Evolutionary conservation across 768 basidiomycete genomes (phyloP).

Genomic region (Lactarius hengduanensis): DNA sequence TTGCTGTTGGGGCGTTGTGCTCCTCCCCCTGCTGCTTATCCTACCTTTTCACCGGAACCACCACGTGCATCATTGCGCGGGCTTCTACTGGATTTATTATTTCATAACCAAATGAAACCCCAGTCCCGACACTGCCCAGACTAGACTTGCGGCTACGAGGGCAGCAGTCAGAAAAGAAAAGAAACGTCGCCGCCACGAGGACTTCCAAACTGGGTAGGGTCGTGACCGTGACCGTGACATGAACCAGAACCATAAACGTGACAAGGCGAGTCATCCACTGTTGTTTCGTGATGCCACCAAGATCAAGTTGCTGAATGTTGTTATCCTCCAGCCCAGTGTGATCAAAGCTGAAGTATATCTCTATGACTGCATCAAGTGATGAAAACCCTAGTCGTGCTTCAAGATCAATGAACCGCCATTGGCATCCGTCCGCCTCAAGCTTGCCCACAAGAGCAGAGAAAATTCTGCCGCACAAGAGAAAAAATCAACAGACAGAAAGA

Average conservation of each 20-base stretch:
- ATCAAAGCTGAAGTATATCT: constrained; percentile 12
- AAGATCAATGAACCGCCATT: neutral
- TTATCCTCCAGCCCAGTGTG: constrained; percentile 19
- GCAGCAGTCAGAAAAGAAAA: neutral
- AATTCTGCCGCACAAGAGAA: neutral
- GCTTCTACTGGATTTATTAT: neutral
- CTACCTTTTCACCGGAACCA: neutral
- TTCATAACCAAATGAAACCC: neutral
- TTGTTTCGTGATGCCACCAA: neutral
- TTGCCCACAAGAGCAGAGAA: neutral
- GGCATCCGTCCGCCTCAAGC: too few species aligned
- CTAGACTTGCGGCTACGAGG: neutral
- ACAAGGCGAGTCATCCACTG: constrained; percentile 19
- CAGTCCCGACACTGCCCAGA: neutral
- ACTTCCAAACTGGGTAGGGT: neutral
- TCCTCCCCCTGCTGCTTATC: neutral
- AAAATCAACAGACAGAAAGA: neutral
- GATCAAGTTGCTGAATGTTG: constrained; percentile 11
- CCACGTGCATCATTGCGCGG: neutral
- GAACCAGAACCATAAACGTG: neutral
- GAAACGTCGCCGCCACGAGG: neutral
- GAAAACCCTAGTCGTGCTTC: constrained; percentile 12
- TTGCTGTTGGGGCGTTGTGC: neutral
- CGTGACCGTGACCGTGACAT: neutral
- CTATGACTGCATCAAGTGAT: constrained; percentile 14